Conservation (phyloP, 2,329 filamentous ascomycete species). For the Claviceps spartinae region DNA sequence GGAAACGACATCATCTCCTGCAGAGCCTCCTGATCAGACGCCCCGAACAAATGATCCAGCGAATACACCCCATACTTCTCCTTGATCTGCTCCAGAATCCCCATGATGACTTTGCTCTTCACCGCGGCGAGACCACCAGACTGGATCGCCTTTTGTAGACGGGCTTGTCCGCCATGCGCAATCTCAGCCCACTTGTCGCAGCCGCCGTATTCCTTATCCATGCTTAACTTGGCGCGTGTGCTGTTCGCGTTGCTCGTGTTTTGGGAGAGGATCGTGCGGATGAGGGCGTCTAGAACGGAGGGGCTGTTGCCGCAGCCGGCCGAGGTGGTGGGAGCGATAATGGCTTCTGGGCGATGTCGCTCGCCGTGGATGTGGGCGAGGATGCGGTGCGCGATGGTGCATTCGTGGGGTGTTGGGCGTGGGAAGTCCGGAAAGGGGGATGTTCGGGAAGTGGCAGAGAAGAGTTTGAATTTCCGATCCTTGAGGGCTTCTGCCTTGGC, state of each 20-base stretch:
- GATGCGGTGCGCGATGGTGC: constrained; percentile 51
- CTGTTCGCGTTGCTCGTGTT: constrained; percentile 42
- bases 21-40: constrained; percentile 33
- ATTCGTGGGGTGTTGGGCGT: constrained; percentile 54
- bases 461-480: constrained; percentile 30
- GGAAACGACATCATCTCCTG: constrained; percentile 34
- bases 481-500: constrained; percentile 17
- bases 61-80: constrained; percentile 27
- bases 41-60: constrained; percentile 33
- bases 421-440: constrained; percentile 56
- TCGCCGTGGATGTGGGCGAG: constrained; percentile 53
- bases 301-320: constrained; percentile 46
- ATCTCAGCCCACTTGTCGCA: constrained; percentile 30
- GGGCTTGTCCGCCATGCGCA: constrained; percentile 23
- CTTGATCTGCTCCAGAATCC: constrained; percentile 51
- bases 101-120: constrained; percentile 63
- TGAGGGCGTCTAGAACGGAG: constrained; percentile 37
- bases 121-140: constrained; percentile 55
- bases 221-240: constrained; percentile 41
- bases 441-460: constrained; percentile 22
- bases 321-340: constrained; percentile 48
- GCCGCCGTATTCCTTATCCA: constrained; percentile 30
- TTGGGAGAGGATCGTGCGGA: constrained; percentile 38
- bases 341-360: constrained; percentile 43
- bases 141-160: constrained; percentile 48